Evolutionary conservation across 768 basidiomycete genomes (phyloP).

Genomic region (Amanita subjunquillea): DNA sequence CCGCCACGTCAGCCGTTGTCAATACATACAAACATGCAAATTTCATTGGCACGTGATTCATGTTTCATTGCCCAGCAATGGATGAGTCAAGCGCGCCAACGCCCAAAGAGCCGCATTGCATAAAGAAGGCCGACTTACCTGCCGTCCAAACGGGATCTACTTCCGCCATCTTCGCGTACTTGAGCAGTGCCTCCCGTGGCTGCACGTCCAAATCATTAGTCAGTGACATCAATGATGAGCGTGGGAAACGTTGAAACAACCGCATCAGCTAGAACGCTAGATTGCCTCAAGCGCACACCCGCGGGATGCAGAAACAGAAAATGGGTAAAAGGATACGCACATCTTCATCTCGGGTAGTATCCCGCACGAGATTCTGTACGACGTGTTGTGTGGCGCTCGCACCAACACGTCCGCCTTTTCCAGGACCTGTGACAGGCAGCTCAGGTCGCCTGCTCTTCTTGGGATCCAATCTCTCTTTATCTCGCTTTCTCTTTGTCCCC

Average conservation of each 20-base stretch:
- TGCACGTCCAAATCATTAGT: slow-evolving; percentile 25
- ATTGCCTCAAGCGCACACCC: neutral
- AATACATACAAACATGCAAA: slow-evolving; percentile 31
- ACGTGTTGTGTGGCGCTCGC: slow-evolving; percentile 96
- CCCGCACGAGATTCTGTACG: slow-evolving; percentile 88
- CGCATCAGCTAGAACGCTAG: slow-evolving; percentile 3
- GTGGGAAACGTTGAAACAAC: slow-evolving; percentile 4
- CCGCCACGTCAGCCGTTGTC: slow-evolving; percentile 52
- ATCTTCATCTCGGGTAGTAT: slow-evolving; percentile 87
- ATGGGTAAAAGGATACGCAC: slow-evolving; percentile 46
- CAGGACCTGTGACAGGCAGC: slow-evolving; percentile 87
- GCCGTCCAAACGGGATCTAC: slow-evolving; percentile 75
- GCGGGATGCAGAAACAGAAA: slow-evolving; percentile 3
- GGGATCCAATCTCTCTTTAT: slow-evolving; percentile 82
- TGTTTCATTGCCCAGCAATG: neutral
- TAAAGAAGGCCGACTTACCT: slow-evolving; percentile 43
- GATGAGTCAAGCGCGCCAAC: slow-evolving; percentile 3
- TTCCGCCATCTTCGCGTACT: slow-evolving; percentile 73
- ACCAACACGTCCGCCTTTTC: slow-evolving; percentile 88
- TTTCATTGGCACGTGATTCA: slow-evolving; percentile 23
- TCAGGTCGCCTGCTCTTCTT: slow-evolving; percentile 90
- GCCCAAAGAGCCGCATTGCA: slow-evolving; percentile 3
- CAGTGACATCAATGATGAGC: slow-evolving; percentile 8
- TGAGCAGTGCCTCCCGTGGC: slow-evolving; percentile 96
- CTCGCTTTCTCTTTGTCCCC: slow-evolving; percentile 80